Evolutionary conservation across 495 filamentous ascomycete genomes (phyloP).

Genomic region (Apodospora peruviana): DNA sequence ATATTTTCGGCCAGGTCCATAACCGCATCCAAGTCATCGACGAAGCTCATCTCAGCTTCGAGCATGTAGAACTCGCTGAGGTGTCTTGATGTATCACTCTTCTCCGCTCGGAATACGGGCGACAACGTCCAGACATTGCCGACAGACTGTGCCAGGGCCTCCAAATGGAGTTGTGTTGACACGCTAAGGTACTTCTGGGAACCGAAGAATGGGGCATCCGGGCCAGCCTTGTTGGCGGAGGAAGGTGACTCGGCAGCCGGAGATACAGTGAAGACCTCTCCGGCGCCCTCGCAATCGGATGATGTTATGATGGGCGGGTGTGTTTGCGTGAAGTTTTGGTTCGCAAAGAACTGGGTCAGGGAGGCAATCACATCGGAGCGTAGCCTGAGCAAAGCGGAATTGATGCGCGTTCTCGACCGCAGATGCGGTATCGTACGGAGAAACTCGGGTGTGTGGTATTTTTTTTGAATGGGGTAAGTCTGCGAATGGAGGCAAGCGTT

Average conservation of each 20-base stretch:
- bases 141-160: conserved; percentile 83
- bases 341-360: conserved; percentile 65
- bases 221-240: conserved; percentile 4
- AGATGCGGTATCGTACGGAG: conserved; percentile 87
- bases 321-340: conserved; percentile 71
- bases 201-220: conserved; percentile 62
- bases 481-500: conserved; percentile 32
- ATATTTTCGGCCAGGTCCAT: conserved; percentile 77
- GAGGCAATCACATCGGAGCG: conserved; percentile 74
- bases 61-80: conserved; percentile 99
- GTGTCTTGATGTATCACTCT: conserved; percentile 89
- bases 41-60: conserved; percentile 82
- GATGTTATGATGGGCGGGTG: conserved; percentile 94
- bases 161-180: conserved; percentile 89
- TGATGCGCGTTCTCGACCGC: conserved; percentile 74
- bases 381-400: conserved; percentile 73
- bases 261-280: conserved; percentile 82
- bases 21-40: conserved; percentile 59
- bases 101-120: conserved; percentile 90
- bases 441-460: conserved; percentile 85
- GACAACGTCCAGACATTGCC: conserved; percentile 91
- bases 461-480: conserved; percentile 90
- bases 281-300: conserved; percentile 95
- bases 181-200: conserved; percentile 91
- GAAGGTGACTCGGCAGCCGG: conserved; percentile 24